Conservation (phyloP, 2,329 filamentous ascomycete genomes). For the Clarireedia paspali region DNA sequence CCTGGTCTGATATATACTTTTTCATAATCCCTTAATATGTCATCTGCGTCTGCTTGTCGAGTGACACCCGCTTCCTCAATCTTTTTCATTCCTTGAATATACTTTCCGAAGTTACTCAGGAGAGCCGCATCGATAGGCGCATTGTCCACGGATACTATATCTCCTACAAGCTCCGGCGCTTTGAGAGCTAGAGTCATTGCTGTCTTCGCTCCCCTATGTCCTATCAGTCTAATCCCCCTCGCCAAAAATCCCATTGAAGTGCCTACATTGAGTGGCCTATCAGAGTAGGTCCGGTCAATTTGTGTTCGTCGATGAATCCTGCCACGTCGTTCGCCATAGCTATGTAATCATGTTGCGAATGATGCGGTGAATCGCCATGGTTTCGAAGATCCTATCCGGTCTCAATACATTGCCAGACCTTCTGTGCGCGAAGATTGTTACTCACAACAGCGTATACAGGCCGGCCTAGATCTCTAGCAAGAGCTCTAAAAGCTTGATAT, state of each 20-base stretch:
- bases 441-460: conserved; percentile 75
- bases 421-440: conserved; percentile 5
- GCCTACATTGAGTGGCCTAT: conserved; percentile 90
- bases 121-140: conserved; percentile 77
- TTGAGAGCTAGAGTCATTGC: conserved; percentile 80
- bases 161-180: conserved; percentile 57
- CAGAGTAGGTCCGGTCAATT: conserved; percentile 62
- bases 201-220: conserved; percentile 72
- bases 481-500: conserved; percentile 44
- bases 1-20: conserved; percentile 34
- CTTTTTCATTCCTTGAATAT: conserved; percentile 76
- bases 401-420: not conserved
- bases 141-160: conserved; percentile 83
- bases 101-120: conserved; percentile 66
- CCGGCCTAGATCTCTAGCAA: conserved; percentile 73
- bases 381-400: conserved; percentile 71
- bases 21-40: conserved; percentile 69
- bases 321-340: conserved; percentile 79
- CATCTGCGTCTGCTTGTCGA: conserved; percentile 70
- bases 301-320: conserved; percentile 66
- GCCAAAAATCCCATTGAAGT: not conserved
- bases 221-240: conserved; percentile 6
- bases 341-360: conserved; percentile 67
- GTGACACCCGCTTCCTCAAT: conserved; percentile 64
- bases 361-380: conserved; percentile 83